A percentile compares a stretch with the other conserved stretches of the same genome.
Conservation (phyloP, 495 filamentous ascomycete species). For the Neurospora sp. region DNA sequence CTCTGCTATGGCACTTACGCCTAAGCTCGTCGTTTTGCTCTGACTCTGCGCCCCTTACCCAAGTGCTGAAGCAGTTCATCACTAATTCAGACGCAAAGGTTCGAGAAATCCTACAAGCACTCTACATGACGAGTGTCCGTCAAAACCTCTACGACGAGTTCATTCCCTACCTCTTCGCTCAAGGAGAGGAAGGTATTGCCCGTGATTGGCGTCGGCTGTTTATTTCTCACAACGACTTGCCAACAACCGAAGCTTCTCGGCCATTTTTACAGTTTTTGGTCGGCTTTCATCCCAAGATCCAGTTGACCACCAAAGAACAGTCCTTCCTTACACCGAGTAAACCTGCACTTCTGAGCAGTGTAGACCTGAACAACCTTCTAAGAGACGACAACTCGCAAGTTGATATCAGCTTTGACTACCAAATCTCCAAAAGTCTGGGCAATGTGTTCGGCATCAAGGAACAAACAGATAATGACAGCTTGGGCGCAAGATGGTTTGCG, state of each 20-base stretch:
- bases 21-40: constrained; percentile 28
- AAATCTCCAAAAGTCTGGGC: constrained; percentile 34
- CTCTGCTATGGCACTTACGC: constrained; percentile 26
- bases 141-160: constrained; percentile 51
- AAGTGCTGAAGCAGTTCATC: constrained; percentile 25
- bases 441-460: constrained; percentile 35
- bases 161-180: constrained; percentile 45
- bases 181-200: constrained; percentile 40
- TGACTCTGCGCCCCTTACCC: constrained; percentile 17
- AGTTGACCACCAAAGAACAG: constrained; percentile 3
- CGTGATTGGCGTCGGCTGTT: constrained; percentile 46
- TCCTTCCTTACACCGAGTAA: not conserved
- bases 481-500: constrained; percentile 60
- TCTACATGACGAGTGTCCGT: constrained; percentile 44
- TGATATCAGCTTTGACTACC: constrained; percentile 20
- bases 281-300: constrained; percentile 19
- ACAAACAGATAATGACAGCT: constrained; percentile 46
- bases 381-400: not conserved
- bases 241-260: constrained; percentile 11
- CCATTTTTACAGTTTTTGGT: constrained; percentile 28
- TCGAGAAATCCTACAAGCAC: constrained; percentile 21
- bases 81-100: constrained; percentile 15
- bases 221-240: constrained; percentile 22
- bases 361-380: not conserved
- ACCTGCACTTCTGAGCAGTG: not conserved